Conservation (phyloP, 768 basidiomycete genomes). For the Tylopilus subfusipes region DNA sequence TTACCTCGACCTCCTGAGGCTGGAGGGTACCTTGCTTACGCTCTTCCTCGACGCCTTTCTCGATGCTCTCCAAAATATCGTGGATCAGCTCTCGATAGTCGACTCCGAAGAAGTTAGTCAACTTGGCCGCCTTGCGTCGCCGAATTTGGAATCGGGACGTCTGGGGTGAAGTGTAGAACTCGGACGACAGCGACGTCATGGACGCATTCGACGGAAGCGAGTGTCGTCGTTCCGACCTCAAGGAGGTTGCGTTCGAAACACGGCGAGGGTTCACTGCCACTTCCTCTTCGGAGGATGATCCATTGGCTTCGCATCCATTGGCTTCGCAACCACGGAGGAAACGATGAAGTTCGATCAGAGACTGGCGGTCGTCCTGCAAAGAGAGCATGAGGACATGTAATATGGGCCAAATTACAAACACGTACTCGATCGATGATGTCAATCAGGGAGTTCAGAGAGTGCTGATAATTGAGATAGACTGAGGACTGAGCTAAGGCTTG, state of each 20-base stretch:
- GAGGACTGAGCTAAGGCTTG: constrained; percentile 36
- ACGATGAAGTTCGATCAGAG: constrained; percentile 70
- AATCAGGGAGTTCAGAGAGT: constrained; percentile 74
- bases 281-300: constrained; percentile 23
- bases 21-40: constrained; percentile 57
- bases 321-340: constrained; percentile 45
- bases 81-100: constrained; percentile 74
- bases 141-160: constrained; percentile 58
- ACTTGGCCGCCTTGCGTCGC: constrained; percentile 73
- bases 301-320: constrained; percentile 20
- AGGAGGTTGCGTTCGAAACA: constrained; percentile 36
- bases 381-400: constrained; percentile 1
- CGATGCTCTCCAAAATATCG: constrained; percentile 79
- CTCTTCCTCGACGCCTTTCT: constrained; percentile 71
- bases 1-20: constrained; percentile 69
- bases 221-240: constrained; percentile 60
- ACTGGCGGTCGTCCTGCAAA: constrained; percentile 67
- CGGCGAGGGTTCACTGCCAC: constrained; percentile 22
- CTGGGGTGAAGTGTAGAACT: constrained; percentile 42
- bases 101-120: constrained; percentile 85
- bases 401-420: constrained; percentile 8
- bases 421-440: constrained; percentile 78
- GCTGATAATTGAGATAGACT: constrained; percentile 74
- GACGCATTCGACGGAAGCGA: constrained; percentile 69
- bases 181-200: constrained; percentile 54